A percentile compares a stretch with the other conserved stretches of the same genome.
phyloP scores from a whole-genome alignment of 2,329 filamentous ascomycete species.

The Cladosporium sp. region DNA sequence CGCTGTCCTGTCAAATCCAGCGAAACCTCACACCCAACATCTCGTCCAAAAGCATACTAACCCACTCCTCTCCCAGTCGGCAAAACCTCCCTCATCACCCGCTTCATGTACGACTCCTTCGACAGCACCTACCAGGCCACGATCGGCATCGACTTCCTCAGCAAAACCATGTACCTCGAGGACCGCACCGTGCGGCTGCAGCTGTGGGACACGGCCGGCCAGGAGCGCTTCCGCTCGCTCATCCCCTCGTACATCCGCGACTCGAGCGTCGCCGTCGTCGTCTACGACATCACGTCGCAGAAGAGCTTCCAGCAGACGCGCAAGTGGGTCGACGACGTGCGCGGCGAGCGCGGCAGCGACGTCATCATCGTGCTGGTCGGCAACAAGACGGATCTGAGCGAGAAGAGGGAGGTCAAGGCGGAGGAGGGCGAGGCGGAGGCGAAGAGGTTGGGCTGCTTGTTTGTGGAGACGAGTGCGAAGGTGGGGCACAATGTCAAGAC shows the following conservation, averaged over 20 bases:
- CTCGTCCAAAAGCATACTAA: too few species aligned
- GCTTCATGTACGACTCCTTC: constrained; percentile 99
- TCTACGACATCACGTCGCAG: constrained; percentile 82
- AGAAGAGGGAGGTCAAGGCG: constrained; percentile 95
- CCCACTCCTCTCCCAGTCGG: constrained; percentile 57
- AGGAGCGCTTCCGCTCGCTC: constrained; percentile 92
- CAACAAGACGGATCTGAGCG: constrained; percentile 98
- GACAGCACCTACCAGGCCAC: constrained; percentile 99
- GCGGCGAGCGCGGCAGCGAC: constrained; percentile 93
- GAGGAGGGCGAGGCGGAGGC: constrained; percentile 96
- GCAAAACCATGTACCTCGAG: constrained; percentile 99
- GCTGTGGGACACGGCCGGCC: constrained; percentile 96
- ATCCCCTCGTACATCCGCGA: constrained; percentile 99
- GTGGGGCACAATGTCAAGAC: constrained; percentile 97
- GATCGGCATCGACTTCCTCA: constrained; percentile 98
- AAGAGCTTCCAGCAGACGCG: constrained; percentile 98
- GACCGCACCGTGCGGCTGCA: constrained; percentile 96
- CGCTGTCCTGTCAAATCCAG: not conserved
- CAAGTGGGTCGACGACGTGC: constrained; percentile 99
- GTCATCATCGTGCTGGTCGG: constrained; percentile 98
- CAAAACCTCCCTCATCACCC: constrained; percentile 96
- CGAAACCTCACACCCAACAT: too few species aligned
- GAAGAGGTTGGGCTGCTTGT: constrained; percentile 97
- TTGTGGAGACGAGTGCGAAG: constrained; percentile 98
- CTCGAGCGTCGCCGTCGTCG: constrained; percentile 93